phyloP scores from a whole-genome alignment of 306 rosid species.

The Pyrus bretschneideri region DNA sequence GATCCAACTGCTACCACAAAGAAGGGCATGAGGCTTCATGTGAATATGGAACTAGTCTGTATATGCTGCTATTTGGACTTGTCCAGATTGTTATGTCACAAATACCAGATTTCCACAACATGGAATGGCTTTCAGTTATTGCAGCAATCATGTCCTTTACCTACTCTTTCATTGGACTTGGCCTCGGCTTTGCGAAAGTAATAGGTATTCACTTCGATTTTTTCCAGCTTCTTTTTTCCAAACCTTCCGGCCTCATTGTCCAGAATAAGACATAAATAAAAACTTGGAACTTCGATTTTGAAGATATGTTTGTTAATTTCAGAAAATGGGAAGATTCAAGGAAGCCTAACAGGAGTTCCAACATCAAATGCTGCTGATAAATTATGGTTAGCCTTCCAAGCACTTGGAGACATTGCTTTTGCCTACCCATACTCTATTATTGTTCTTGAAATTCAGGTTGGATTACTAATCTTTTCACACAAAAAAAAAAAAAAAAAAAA shows the following conservation, averaged over 20 bases:
- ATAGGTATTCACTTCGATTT: slow-evolving; percentile 35
- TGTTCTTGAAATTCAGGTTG: slow-evolving; percentile 81
- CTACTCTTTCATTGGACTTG: slow-evolving; percentile 62
- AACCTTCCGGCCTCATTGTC: neutral
- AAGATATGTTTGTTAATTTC: slow-evolving; percentile 14
- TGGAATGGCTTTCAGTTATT: slow-evolving; percentile 65
- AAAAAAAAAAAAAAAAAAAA: neutral
- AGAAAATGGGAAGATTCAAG: slow-evolving; percentile 70
- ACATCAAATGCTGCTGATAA: slow-evolving; percentile 48
- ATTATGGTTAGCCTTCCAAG: slow-evolving; percentile 63
- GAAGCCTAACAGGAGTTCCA: slow-evolving; percentile 64
- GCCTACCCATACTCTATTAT: slow-evolving; percentile 75
- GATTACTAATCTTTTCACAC: neutral
- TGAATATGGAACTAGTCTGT: slow-evolving; percentile 35
- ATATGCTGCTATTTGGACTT: slow-evolving; percentile 67
- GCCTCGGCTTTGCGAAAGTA: slow-evolving; percentile 59
- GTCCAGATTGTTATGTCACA: slow-evolving; percentile 67
- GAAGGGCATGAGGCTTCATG: slow-evolving; percentile 75
- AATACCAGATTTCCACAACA: slow-evolving; percentile 69
- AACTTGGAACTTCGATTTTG: neutral
- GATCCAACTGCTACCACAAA: slow-evolving; percentile 67
- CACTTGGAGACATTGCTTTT: slow-evolving; percentile 79
- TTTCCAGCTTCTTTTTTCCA: neutral
- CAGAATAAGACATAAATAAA: neutral
- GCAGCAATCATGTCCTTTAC: slow-evolving; percentile 79